A percentile compares a stretch with the other conserved stretches of the same genome.
Evolutionary conservation across 768 basidiomycete species (phyloP).

Genomic region (Mycena haematopus): DNA sequence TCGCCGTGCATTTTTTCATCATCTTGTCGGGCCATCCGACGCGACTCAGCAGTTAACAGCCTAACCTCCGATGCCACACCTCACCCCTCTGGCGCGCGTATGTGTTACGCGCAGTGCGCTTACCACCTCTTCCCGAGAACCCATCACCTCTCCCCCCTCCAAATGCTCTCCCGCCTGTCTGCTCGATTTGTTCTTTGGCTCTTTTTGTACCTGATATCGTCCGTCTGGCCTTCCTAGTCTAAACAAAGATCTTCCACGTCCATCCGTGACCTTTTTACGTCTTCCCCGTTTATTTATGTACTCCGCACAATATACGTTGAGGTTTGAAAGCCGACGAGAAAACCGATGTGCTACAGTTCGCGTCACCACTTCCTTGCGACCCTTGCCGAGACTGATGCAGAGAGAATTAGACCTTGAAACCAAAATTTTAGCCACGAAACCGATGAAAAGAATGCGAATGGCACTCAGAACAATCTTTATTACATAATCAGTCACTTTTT

Average conservation of each 20-base stretch:
- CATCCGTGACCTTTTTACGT: no score
- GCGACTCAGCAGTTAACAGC: slow-evolving; percentile 27
- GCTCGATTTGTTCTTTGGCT: slow-evolving; percentile 32
- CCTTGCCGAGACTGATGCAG: no score
- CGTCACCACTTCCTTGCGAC: no score
- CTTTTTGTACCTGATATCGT: slow-evolving; percentile 25
- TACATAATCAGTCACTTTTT: no score
- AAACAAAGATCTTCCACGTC: no score
- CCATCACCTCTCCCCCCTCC: slow-evolving; percentile 18
- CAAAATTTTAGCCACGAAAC: no score
- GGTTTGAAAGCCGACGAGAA: slow-evolving; percentile 16
- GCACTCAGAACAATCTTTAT: no score
- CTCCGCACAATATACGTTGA: slow-evolving; percentile 14
- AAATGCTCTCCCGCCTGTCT: slow-evolving; percentile 30
- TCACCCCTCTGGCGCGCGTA: background rate
- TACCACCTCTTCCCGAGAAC: background rate
- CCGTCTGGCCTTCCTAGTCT: background rate
- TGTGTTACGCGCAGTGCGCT: background rate
- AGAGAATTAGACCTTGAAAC: no score
- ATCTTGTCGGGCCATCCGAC: slow-evolving; percentile 13
- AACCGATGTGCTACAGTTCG: no score
- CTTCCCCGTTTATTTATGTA: slow-evolving; percentile 13
- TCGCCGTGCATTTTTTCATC: slow-evolving; percentile 10
- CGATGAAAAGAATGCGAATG: no score
- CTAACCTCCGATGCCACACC: slow-evolving; percentile 24